A percentile compares a stretch with the other conserved stretches of the same genome.
Evolutionary conservation across 75 land plant genomes (phyloP).

Genomic region (Adiantum capillusveneris): DNA sequence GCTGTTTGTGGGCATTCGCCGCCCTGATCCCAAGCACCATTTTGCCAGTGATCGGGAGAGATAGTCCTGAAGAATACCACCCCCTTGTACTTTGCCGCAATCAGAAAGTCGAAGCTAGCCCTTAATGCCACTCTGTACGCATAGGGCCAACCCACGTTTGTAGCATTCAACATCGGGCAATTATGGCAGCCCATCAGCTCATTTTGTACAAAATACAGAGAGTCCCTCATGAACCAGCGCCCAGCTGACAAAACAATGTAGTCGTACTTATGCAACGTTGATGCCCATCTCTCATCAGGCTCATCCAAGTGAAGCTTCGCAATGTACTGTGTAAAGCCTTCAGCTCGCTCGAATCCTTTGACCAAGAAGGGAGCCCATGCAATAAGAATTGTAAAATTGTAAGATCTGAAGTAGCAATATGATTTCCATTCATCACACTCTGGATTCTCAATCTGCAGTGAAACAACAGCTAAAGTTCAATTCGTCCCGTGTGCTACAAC

Average conservation of each 20-base stretch:
- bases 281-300: conserved; percentile 27
- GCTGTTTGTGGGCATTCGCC: too few species aligned
- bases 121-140: conserved; percentile 35
- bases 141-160: conserved; percentile 14
- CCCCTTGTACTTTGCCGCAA: too few species aligned
- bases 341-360: conserved; percentile 20
- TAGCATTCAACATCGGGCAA: conserved; percentile 36
- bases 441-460: too few species aligned
- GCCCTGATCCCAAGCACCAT: too few species aligned
- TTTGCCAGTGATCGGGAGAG: conserved; percentile 66
- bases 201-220: conserved; percentile 25
- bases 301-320: conserved; percentile 39
- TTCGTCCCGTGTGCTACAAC: too few species aligned
- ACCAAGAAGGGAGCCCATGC: conserved; percentile 64
- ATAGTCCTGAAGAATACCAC: too few species aligned
- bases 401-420: conserved; percentile 41
- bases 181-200: too few species aligned
- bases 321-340: conserved; percentile 21
- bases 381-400: conserved; percentile 50
- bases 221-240: conserved; percentile 64
- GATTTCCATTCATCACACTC: too few species aligned
- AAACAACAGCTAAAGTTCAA: too few species aligned
- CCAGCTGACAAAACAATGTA: conserved; percentile 51
- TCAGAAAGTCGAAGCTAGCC: conserved; percentile 15
- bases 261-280: conserved; percentile 9